phyloP scores from a whole-genome alignment of 768 basidiomycete genomes.

The Dacryopinax spathularia region DNA sequence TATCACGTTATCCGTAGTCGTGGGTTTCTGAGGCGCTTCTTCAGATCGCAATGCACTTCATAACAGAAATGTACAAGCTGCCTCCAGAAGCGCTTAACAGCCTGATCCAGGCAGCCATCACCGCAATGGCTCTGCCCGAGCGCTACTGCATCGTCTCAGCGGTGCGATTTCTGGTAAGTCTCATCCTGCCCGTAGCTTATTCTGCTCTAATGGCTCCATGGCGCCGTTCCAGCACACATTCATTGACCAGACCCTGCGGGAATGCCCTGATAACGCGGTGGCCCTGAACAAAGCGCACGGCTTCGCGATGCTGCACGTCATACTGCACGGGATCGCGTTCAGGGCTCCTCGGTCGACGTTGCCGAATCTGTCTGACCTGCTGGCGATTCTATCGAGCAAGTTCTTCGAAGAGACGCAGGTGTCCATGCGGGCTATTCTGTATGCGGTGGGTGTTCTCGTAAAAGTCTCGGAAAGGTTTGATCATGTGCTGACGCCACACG shows the following conservation, averaged over 20 bases:
- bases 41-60: conserved; percentile 21
- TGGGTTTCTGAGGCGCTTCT: neutral
- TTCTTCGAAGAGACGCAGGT: conserved; percentile 38
- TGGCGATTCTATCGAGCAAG: conserved; percentile 51
- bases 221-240: conserved; percentile 37
- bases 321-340: conserved; percentile 69
- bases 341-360: conserved; percentile 71
- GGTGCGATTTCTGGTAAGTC: conserved; percentile 67
- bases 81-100: conserved; percentile 50
- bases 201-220: neutral
- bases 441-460: conserved; percentile 32
- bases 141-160: conserved; percentile 73
- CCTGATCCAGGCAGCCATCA: conserved; percentile 53
- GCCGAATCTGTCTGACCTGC: conserved; percentile 69
- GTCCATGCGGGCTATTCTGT: conserved; percentile 65
- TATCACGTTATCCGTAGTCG: conserved; percentile 39
- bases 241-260: conserved; percentile 49
- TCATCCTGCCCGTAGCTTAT: neutral
- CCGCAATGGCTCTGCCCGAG: conserved; percentile 58
- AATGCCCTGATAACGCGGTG: conserved; percentile 41
- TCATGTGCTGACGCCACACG: neutral
- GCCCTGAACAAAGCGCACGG: conserved; percentile 44
- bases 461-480: neutral
- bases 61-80: conserved; percentile 39
- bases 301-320: conserved; percentile 51